Evolutionary conservation across 495 filamentous ascomycete genomes (phyloP).

Genomic region (Penicillium macrosclerotiorum): DNA sequence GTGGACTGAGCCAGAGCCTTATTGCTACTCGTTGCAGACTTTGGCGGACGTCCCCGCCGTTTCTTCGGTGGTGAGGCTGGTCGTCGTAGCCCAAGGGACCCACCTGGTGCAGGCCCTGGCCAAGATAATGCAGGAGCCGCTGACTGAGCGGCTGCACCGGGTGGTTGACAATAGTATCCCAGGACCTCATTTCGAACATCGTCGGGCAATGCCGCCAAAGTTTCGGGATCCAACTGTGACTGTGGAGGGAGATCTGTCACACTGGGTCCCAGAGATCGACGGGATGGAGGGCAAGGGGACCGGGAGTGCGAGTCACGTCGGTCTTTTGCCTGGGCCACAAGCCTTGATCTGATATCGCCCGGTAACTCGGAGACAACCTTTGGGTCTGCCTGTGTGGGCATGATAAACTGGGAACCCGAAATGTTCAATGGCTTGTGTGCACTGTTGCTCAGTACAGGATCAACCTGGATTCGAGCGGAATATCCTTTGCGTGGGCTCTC

Average conservation of each 20-base stretch:
- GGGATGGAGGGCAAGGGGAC: constrained; percentile 32
- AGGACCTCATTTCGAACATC: constrained; percentile 81
- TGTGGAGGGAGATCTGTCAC: constrained; percentile 39
- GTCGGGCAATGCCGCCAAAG: constrained; percentile 73
- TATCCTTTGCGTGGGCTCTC: constrained; percentile 68
- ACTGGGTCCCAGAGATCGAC: constrained; percentile 8
- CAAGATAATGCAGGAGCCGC: constrained; percentile 20
- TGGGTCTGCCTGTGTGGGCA: constrained; percentile 78
- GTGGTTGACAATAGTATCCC: constrained; percentile 54
- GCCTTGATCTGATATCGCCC: constrained; percentile 70
- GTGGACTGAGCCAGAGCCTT: constrained; percentile 64
- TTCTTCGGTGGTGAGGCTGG: constrained; percentile 58
- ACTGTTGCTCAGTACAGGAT: constrained; percentile 48
- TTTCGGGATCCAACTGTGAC: constrained; percentile 69
- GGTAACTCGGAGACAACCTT: constrained; percentile 74
- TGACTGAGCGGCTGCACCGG: constrained; percentile 1
- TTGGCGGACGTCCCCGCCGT: constrained; percentile 46
- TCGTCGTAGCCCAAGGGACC: constrained; percentile 41
- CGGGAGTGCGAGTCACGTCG: constrained; percentile 22
- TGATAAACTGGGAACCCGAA: constrained; percentile 80
- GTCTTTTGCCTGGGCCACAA: constrained; percentile 53
- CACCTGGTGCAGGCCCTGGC: constrained; percentile 34
- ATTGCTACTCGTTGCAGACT: constrained; percentile 33
- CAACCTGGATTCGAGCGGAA: constrained; percentile 43
- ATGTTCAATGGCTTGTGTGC: constrained; percentile 71